A percentile compares a stretch with the other conserved stretches of the same genome.
These are phyloP conservation scores for Phytophthora colocasiae DNA, from an alignment of 352 stramenopile genomes.

Conservation along the genomic window DNA sequence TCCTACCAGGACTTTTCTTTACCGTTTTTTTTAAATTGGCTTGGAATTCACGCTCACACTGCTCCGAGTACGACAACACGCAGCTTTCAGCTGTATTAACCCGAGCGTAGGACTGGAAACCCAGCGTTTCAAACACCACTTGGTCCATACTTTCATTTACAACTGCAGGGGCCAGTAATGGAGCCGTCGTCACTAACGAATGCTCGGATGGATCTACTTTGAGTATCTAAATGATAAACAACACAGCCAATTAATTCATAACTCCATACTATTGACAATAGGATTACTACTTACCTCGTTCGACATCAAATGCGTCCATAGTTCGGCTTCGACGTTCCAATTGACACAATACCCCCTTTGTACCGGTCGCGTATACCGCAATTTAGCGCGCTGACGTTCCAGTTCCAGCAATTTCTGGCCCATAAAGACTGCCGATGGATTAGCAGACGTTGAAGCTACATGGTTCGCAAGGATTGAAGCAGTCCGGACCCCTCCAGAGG, in stretches of 20 bases:
- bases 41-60: conserved; percentile 37
- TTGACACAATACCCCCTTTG: conserved; percentile 83
- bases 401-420: conserved; percentile 61
- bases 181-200: conserved; percentile 64
- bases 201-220: conserved; percentile 57
- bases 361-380: conserved; percentile 53
- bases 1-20: conserved; percentile 28
- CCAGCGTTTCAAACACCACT: conserved; percentile 82
- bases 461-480: conserved; percentile 55
- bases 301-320: conserved; percentile 67
- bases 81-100: conserved; percentile 67
- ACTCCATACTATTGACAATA: too few relatives aligned
- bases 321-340: conserved; percentile 77
- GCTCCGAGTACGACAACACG: conserved; percentile 64
- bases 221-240: conserved; percentile 42
- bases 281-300: conserved; percentile 38
- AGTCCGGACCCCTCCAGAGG: neutral
- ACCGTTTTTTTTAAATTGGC: conserved; percentile 12
- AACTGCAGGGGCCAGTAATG: conserved; percentile 58
- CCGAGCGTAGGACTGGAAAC: conserved; percentile 60
- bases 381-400: conserved; percentile 57
- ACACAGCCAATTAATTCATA: too few relatives aligned
- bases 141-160: conserved; percentile 81
- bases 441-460: conserved; percentile 40
- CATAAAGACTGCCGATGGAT: conserved; percentile 35